Percentiles rank a stretch among this genome's conserved stretches.
Conservation (phyloP, 1,284 basidiomycete genomes). For the Cyathus olla region DNA sequence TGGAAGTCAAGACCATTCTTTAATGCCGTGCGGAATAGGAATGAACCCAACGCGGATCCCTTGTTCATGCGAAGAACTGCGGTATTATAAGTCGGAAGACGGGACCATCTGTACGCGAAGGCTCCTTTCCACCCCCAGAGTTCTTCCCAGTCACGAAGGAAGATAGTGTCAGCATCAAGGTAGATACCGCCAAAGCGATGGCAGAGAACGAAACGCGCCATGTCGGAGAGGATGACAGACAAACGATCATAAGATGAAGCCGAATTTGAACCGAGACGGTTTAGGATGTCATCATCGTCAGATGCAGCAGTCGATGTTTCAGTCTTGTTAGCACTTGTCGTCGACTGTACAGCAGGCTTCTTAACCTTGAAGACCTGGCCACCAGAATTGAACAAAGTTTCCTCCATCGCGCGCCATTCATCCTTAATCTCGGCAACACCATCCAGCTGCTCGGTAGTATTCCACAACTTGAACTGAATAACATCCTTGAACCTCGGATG, state of each 20-base stretch:
- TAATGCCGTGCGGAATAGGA: constrained; percentile 82
- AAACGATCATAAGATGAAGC: constrained; percentile 77
- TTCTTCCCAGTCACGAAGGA: constrained; percentile 87
- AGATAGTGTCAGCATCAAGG: constrained; percentile 83
- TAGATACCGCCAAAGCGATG: constrained; percentile 86
- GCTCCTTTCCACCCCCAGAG: constrained; percentile 86
- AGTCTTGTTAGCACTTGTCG: constrained; percentile 23
- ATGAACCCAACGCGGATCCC: constrained; percentile 76
- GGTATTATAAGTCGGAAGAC: constrained; percentile 82
- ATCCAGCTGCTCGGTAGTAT: constrained; percentile 85
- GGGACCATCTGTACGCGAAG: constrained; percentile 84
- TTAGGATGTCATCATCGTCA: constrained; percentile 63
- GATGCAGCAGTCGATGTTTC: constrained; percentile 19
- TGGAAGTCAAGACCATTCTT: constrained; percentile 85
- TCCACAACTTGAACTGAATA: constrained; percentile 86
- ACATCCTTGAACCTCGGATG: constrained; percentile 79
- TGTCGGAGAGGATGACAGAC: constrained; percentile 82
- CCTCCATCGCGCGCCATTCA: constrained; percentile 72
- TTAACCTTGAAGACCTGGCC: constrained; percentile 58
- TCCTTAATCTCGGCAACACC: constrained; percentile 76
- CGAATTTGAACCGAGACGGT: constrained; percentile 74
- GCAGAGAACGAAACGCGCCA: constrained; percentile 84
- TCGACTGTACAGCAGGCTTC: constrained; percentile 39
- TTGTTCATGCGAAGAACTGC: constrained; percentile 82
- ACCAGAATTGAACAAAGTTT: constrained; percentile 75